Base-by-base conservation (phyloP, 495 filamentous ascomycete genomes). In the Talaromyces ruber region DNA sequence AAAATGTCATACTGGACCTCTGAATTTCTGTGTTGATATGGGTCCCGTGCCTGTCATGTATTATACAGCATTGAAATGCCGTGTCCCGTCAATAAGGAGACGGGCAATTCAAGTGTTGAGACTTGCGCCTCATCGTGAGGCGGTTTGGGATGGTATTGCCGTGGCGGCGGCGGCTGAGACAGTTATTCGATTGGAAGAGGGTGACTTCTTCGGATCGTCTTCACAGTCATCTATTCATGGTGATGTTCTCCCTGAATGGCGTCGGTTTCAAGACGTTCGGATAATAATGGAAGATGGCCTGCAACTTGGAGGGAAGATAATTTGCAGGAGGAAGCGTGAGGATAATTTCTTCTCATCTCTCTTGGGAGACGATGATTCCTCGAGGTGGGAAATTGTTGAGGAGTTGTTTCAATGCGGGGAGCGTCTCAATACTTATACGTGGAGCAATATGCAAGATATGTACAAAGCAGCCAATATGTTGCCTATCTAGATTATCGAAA, bases 61-160 rank as follows among this genome's bases (percentile, higher is more conserved):
- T 62, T 82, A 74, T 66, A 74, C 76, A 0, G 81, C 79, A 1
- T 60, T 82, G n/a, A 84, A 84, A 63, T 87, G 84, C 59, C 82
- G 82, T n/a, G 71, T 78, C n/a, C 73, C 65, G 18, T 65, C 64
- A 1, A 68, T 84, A 29, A 67, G 83, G 45, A 65, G 68, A 4
- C 68, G 76, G 6, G 82, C 82, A 0, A 66, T 85, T 16, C 28
- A 58, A 14, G 63, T 81, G 9, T 64, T 87, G 14, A 58, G 63
- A 22, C 51, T 59, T 0, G 62, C 67, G 6, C 64, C 70, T 5
- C 81, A 85, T 64, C 72, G 78, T 29, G 85, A 86, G 66, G 84
- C 79, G 0, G 70, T 82, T 1, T 88, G 82, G 81, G 68, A 59
- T 59, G 57, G 57, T 4, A 12, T 26, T 14, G 57, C 57, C 11